Conservation (phyloP, 805 yeast genomes). For the Metschnikowia arizonensis region DNA sequence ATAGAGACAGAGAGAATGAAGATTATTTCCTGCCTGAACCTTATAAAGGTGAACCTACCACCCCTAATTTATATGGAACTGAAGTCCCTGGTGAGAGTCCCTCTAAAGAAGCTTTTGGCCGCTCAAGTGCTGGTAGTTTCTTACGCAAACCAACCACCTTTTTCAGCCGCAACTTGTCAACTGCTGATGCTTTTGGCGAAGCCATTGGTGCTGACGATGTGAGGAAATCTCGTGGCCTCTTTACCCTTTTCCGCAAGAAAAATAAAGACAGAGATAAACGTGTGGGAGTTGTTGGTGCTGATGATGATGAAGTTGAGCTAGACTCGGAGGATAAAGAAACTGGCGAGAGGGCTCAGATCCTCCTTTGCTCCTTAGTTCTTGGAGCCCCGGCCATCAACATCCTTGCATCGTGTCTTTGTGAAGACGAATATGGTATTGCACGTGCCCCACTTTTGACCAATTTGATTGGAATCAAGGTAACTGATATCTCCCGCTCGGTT, state of each 20-base stretch:
- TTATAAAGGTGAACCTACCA: not conserved
- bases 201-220: conserved; percentile 18
- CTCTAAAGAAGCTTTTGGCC: not conserved
- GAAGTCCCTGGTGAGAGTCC: too few relatives aligned
- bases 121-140: not conserved
- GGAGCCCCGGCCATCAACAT: conserved; percentile 74
- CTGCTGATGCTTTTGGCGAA: conserved; percentile 8
- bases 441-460: conserved; percentile 81
- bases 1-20: too few relatives aligned
- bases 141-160: conserved; percentile 14
- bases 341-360: conserved; percentile 34
- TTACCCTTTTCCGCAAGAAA: conserved; percentile 24
- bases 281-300: conserved; percentile 13
- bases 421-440: conserved; percentile 70
- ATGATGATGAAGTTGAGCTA: conserved; percentile 15
- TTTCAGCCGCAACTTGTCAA: conserved; percentile 11
- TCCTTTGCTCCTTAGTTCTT: conserved; percentile 45
- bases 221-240: conserved; percentile 19
- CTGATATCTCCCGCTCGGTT: conserved; percentile 43
- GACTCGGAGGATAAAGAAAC: conserved; percentile 28
- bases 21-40: not conserved
- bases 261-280: conserved; percentile 24
- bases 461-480: conserved; percentile 62
- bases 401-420: conserved; percentile 67
- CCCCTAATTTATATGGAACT: too few relatives aligned